Evolutionary conservation across 1,284 basidiomycete species (phyloP), one percentile per base, ranked within the genome.

Genomic region (Flammula alnicola): DNA sequence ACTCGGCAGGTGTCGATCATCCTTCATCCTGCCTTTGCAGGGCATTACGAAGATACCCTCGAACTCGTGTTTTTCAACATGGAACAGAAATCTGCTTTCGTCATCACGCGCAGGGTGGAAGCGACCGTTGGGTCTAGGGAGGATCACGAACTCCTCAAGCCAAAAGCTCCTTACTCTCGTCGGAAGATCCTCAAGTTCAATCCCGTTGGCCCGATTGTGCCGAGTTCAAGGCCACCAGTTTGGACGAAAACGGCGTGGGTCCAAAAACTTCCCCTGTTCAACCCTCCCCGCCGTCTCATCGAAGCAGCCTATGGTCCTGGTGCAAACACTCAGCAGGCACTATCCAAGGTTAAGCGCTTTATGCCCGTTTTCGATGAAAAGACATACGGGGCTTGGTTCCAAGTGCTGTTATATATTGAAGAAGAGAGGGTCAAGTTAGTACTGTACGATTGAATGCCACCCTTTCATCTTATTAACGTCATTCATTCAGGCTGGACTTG

Each of bases 371-470:
- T 79, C 31, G 66, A 62, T 26, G 44, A 62, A 2, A 51, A 58
- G 2, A 74, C 74, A 2, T 79, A 81, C 52, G 65, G 60, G 1
- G 43, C 57, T 3, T 68, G 67, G 54, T 79, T 78, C 58, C 67
- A 75, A 51, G 55, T 67, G 6, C 50, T 79, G 46, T 51, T 81
- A 1, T 72, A 70, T 61, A 62, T 78, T 16, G 79, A 81, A 54
- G 78, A 79, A 46, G 71, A 74, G 38, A 71, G 74, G 46, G 68
- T 68, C 57, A 71, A 66, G 78, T 75, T 42, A 32, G 69, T 65
- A 27, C 30, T 43, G 43, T 35, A 17, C 20, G 27, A 20, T 19
- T n/a, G 17, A 4, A 17, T 14, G 5, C 5, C 32, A 20, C 11
- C 12, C 25, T 41, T 48, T 46, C 25, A 11, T 26, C 43, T 25